Evolutionary conservation across 2,329 filamentous ascomycete genomes (phyloP), one percentile per base, ranked within the genome.

Genomic region (Epicoccum sorghinum): DNA sequence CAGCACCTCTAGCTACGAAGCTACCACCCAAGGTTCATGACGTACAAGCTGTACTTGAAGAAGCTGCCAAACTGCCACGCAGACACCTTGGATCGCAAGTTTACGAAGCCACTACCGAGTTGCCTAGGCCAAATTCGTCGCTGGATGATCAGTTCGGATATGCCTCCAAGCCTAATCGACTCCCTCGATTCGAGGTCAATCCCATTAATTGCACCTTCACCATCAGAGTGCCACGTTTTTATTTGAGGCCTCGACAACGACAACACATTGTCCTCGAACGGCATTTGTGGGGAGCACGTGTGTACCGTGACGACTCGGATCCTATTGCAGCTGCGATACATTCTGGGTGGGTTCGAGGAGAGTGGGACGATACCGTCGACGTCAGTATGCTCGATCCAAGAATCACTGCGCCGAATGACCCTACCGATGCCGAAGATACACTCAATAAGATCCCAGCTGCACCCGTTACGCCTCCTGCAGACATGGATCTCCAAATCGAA

Each of bases 221-320:
- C 0, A 83, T 99, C 57, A 91, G 95, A 65, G 87, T 99, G 6
- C 89, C 93, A 2, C 86, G 89, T 25, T 85, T 89, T 42, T 91
- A 95, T 66, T 79, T 99, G 7, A 85, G 84, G 7, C 75, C 85
- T 0, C 77, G 81, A 7, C 85, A 89, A 23, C 84, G 93, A 27
- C 90, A 95, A 70, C 90, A 96, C 62, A 93, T 98, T 46, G 96
- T 92, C 9, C 79, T 86, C 7, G 85, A 91, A 30, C 84, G 89
- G 18, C 90, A 90, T 7, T 74, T 99, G 0, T 99, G 93, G 93
- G 95, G 95, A 1, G 95, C 91, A 0, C 93, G 96, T 33, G 84
- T 99, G 6, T 98, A 98, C 71, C 96, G 92, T 0, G 95, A 99
- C 65, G 95, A 99, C 74, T 96, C 92, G 0, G 95, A 99, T 69